Evolutionary conservation across 257 asterid species (phyloP), one percentile per base, ranked within the genome.

Genomic region (Salvia miltiorrhiza): DNA sequence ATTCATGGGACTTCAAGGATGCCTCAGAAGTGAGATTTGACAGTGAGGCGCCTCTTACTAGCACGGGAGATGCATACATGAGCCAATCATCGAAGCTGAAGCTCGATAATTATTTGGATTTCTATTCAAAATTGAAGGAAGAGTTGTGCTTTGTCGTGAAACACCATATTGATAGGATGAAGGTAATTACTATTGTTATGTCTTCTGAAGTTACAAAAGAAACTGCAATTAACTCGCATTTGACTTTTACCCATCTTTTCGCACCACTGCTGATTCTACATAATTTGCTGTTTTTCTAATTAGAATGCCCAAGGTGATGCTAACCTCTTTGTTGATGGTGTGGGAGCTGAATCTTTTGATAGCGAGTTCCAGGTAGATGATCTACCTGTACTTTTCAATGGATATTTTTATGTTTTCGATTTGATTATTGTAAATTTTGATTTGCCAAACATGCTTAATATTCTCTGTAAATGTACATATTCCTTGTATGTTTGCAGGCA

Each of bases 1-100:
- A 32, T 58, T 70, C 84, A 11, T 87, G 90, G 93, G 90, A 81
- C 77, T 80, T 80, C 79, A 87, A 76, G 81, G 93, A 81, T 73
- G 83, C 86, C 55, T 76, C 82, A n/a, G 77, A 62, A 74, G 69
- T 63, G 20, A 74, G 56, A 45, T 39, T 61, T 64, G 74, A 78
- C 17, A 62, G 11, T 57, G 75, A 69, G 79, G 62, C 57, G 55
- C 73, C 82, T 53, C 64, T 32, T 70, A n/a, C 26, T 77, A 65
- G 69, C 71, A 45, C n/a, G 72, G 85, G 33, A 65, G 82, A 77
- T 69, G 60, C 75, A 44, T 41, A 68, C 53, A 28, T 59, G 60
- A 79, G 72, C 67, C 50, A 69, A 71, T 80, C 85, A 66, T 70
- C 80, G 74, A 80, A 76, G 67, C 65, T 79, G 76, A 80, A 78